These are phyloP conservation scores for Verticillium longisporum DNA, from an alignment of 2,329 filamentous ascomycete genomes.

Conservation along the genomic window DNA sequence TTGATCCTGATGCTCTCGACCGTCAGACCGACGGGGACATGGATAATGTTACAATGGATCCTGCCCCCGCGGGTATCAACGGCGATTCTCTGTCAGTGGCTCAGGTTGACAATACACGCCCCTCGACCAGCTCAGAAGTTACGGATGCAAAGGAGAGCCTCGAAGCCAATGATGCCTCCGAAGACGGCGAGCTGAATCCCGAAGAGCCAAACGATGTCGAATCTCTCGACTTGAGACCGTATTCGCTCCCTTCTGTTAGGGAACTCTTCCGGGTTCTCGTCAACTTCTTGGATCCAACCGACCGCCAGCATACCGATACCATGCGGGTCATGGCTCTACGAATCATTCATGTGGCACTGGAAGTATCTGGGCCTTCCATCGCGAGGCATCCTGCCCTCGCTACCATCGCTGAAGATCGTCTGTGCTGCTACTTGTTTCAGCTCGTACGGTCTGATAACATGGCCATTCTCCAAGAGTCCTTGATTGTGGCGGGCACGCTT, in stretches of 20 bases:
- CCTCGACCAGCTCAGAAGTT: background rate
- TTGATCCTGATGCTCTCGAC: constrained; percentile 59
- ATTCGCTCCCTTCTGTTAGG: constrained; percentile 87
- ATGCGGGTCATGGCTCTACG: constrained; percentile 96
- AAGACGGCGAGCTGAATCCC: background rate
- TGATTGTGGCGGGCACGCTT: constrained; percentile 86
- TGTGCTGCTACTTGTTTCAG: constrained; percentile 94
- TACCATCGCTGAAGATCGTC: constrained; percentile 79
- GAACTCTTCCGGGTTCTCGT: constrained; percentile 93
- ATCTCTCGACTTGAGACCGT: constrained; percentile 66
- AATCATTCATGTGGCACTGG: constrained; percentile 94
- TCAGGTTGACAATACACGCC: background rate
- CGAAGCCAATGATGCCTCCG: background rate
- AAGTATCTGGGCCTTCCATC: constrained; percentile 93
- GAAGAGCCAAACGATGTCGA: constrained; percentile 24
- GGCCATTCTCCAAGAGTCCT: constrained; percentile 84
- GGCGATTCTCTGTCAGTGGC: background rate
- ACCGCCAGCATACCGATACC: constrained; percentile 84
- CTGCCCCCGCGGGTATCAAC: background rate
- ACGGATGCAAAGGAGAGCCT: background rate
- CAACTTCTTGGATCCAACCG: constrained; percentile 87
- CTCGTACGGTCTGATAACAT: constrained; percentile 94
- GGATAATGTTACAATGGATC: constrained; percentile 75
- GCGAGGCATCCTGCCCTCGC: constrained; percentile 86
- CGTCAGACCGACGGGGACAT: constrained; percentile 61